Evolutionary conservation across 345 rosid genomes (phyloP).

Genomic region (Populus pruinosa): DNA sequence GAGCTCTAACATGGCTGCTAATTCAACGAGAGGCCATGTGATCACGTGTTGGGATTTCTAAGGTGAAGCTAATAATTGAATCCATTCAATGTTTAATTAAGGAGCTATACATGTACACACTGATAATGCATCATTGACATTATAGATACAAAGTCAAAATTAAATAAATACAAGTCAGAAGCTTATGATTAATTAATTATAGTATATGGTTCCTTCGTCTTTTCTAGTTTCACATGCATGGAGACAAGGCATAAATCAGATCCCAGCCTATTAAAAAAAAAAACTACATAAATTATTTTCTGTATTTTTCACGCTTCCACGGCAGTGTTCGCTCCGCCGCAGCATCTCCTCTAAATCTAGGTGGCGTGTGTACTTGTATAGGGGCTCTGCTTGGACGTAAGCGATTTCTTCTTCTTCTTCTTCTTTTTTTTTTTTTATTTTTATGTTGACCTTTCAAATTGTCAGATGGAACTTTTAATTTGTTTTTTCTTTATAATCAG

Average conservation of each 20-base stretch:
- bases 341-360: no score
- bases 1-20: background rate
- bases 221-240: background rate
- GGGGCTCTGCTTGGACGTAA: no score
- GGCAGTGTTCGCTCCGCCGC: no score
- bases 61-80: background rate
- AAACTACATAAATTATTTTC: no score
- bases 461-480: accelerated
- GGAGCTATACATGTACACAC: background rate
- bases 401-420: no score
- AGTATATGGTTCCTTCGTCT: no score
- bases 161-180: background rate
- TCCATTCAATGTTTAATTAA: no score
- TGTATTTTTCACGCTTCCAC: no score
- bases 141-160: no score
- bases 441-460: no score
- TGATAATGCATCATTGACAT: background rate
- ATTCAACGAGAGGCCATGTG: background rate
- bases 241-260: background rate
- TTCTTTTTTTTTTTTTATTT: accelerated
- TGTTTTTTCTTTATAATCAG: no score
- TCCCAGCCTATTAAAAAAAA: background rate
- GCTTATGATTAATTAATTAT: background rate
- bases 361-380: no score
- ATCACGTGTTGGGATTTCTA: background rate